These are phyloP conservation scores for Aspergillus carbonarius DNA, from an alignment of 2,329 filamentous ascomycete genomes.

Conservation along the genomic window DNA sequence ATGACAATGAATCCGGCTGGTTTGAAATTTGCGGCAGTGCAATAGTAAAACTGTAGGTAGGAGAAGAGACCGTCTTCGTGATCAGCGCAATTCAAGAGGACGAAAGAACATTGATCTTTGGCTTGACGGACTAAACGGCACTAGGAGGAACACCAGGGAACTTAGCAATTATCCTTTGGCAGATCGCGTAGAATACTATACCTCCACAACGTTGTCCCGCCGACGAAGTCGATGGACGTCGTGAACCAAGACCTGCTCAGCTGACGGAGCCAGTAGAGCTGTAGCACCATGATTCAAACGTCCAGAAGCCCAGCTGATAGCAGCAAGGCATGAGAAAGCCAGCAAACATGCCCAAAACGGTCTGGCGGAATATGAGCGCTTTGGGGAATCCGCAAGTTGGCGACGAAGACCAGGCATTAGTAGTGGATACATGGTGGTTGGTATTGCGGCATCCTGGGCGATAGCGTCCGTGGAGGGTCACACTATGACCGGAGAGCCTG, in stretches of 20 bases:
- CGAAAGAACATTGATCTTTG: slow-evolving; percentile 81
- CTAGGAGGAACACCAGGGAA: slow-evolving; percentile 36
- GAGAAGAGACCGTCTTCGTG: slow-evolving; percentile 87
- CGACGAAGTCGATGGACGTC: slow-evolving; percentile 12
- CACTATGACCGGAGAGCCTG: not conserved
- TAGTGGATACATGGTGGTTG: slow-evolving; percentile 26
- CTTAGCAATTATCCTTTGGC: not conserved
- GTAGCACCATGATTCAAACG: slow-evolving; percentile 9
- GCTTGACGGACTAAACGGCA: slow-evolving; percentile 78
- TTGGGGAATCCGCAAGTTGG: slow-evolving; percentile 21
- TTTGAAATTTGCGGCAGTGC: slow-evolving; percentile 65
- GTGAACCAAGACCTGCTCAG: not conserved
- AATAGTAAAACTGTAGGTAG: slow-evolving; percentile 91
- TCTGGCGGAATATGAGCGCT: slow-evolving; percentile 42
- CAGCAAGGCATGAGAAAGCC: slow-evolving; percentile 34
- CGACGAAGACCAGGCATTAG: slow-evolving; percentile 21
- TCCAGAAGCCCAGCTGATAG: slow-evolving; percentile 29
- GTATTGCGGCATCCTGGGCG: slow-evolving; percentile 29
- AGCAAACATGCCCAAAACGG: slow-evolving; percentile 50
- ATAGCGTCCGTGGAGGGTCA: not conserved
- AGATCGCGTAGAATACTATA: slow-evolving; percentile 14
- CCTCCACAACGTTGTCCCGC: slow-evolving; percentile 28
- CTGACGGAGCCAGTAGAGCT: not conserved
- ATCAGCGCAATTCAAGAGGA: slow-evolving; percentile 76
- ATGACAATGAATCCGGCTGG: slow-evolving; percentile 77